Percentiles rank a stretch among this genome's conserved stretches.
Conservation (phyloP, 2,329 filamentous ascomycete species). For the Bipolaris gigantea region DNA sequence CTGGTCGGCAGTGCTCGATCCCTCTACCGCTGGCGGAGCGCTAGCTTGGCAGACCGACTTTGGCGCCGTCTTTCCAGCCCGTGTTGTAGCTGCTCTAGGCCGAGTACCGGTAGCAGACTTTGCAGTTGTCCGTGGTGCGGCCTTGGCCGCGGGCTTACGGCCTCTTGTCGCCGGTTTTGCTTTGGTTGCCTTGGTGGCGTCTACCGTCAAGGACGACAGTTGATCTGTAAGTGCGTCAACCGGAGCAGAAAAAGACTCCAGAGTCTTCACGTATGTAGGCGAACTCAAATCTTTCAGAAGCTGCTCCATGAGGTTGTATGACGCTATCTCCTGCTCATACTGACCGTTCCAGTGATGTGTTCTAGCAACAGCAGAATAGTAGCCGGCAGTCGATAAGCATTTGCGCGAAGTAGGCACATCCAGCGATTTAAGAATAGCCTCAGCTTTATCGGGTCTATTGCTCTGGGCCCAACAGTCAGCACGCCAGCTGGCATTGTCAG, state of each 20-base stretch:
- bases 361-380: constrained; percentile 54
- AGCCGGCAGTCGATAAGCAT: constrained; percentile 56
- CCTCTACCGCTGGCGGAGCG: constrained; percentile 5
- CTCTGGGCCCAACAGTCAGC: constrained; percentile 55
- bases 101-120: constrained; percentile 19
- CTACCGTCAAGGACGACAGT: constrained; percentile 48
- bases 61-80: constrained; percentile 18
- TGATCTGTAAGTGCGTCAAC: constrained; percentile 47
- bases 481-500: constrained; percentile 49
- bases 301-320: constrained; percentile 54
- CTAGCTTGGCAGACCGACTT: constrained; percentile 17
- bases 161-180: constrained; percentile 21
- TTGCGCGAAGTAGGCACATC: constrained; percentile 43
- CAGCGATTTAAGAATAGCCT: constrained; percentile 59
- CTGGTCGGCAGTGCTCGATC: constrained; percentile 32
- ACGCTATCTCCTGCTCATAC: constrained; percentile 52
- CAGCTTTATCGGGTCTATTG: constrained; percentile 54
- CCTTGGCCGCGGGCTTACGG: constrained; percentile 28
- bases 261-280: constrained; percentile 34
- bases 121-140: constrained; percentile 12
- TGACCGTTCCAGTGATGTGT: constrained; percentile 53
- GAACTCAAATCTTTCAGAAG: constrained; percentile 49
- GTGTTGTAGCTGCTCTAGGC: constrained; percentile 17
- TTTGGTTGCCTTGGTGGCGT: constrained; percentile 12
- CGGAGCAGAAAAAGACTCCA: constrained; percentile 28